Evolutionary conservation across 768 basidiomycete species (phyloP), one percentile per base, ranked within the genome.

Genomic region (Mycena leptocephala): DNA sequence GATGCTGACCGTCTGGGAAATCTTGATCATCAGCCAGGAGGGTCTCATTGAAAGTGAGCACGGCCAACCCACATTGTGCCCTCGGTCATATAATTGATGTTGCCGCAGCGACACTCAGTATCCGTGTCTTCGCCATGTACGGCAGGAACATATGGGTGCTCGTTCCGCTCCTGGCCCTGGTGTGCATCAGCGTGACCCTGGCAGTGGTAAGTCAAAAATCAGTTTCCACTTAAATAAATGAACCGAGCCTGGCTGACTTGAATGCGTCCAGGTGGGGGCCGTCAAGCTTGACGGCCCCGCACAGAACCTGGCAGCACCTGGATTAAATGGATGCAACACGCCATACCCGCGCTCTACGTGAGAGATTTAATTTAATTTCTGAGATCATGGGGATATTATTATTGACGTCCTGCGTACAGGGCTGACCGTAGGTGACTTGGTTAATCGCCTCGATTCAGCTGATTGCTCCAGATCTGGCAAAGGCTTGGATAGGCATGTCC

Each of bases 61-160:
- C 61, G 24, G 70, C 58, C 59, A 48, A 70, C 70, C 62, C 61
- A 64, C 26, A 51, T 72, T 64, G n/a, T 43, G 37, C 18, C 48
- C 61, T 72, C 61, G 26, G n/a, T 35, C 48, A 41, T 63, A 61
- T 41, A 64, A 64, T 64, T 56, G 61, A 55, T 43, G 51, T 43
- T 55, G 26, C 35, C 51, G 61, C 62, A 72, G 70, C 62, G 35
- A 63, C 70, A 72, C 62, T 72, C 61, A 41, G 33, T 56, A 63
- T 72, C 39, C 70, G 70, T 24, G 61, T 72, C 51, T 63, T 72
- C 51, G 70, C 70, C 62, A 72, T 72, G 61, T 72, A 72, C 62
- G 48, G 48, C 62, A 53, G 61, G 48, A 72, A 72, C 62, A 63
- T 41, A 58, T 64, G 70, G 70, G 62, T 72, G 28, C 51, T 63